Evolutionary conservation across 2,329 filamentous ascomycete genomes (phyloP), one percentile per base, ranked within the genome.

Genomic region (Leptographium lundbergii): DNA sequence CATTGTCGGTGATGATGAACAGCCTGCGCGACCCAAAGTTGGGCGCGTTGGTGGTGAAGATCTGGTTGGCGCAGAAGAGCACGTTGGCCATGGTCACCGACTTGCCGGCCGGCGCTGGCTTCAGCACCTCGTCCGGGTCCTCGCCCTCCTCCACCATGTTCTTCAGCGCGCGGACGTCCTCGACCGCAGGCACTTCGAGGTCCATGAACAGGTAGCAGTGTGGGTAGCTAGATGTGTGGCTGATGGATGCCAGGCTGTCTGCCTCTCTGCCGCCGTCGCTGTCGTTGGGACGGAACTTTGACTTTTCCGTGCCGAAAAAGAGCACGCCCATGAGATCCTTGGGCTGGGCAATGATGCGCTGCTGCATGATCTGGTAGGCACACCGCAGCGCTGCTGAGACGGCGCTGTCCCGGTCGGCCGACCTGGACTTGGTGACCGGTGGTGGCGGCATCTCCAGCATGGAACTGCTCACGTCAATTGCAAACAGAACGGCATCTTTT

Each of bases 401-500:
- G 4, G 92, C 85, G 52, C 88, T 91, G 67, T 92, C 89, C 60
- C 78, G 84, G 63, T 89, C 87, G 51, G 84, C 82, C 70, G 91
- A 92, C 69, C 89, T 91, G 73, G 89, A 95, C 56, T 85, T 81
- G 7, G 79, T 79, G 3, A 78, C 73, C 3, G 83, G 80, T 25
- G 88, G 74, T 3, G 83, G 80, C 25, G 89, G 89, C 50, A 75
- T 75, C 65, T 76, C 75, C 63, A 97, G 76, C 92, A 97, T 99
- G 0, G 90, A 91, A 45, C 83, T 74, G 77, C 88, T 96, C 68
- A 97, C 80, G 67, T 97, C 88, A 67, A 99, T 96, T 17, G 91
- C 92, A 69, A 99, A 92, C 27, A 99, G 79, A n/a, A 97, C 82
- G n/a, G 94, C 94, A 84, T 99, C 94, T 74, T 96, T 96, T 69